Conservation (phyloP, 2,329 filamentous ascomycete species). For the Grosmannia clavigera region DNA sequence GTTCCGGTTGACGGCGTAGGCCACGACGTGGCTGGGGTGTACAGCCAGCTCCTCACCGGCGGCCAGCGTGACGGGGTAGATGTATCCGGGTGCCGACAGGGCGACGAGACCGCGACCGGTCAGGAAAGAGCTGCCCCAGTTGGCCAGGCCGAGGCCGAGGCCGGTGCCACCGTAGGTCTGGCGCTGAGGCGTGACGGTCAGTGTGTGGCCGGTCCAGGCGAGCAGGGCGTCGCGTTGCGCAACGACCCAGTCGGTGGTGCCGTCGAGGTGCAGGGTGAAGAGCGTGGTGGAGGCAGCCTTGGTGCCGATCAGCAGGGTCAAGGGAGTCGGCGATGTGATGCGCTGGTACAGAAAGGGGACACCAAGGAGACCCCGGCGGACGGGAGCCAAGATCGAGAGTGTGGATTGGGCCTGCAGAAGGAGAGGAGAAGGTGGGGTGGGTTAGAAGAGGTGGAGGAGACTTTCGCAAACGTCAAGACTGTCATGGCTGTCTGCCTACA, state of each 20-base stretch:
- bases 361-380: slow-evolving; percentile 66
- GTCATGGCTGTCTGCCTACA: slow-evolving; percentile 34
- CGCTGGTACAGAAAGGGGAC: slow-evolving; percentile 93
- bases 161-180: not conserved
- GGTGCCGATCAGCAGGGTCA: slow-evolving; percentile 79
- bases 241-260: slow-evolving; percentile 90
- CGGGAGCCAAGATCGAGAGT: slow-evolving; percentile 72
- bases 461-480: not conserved
- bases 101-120: slow-evolving; percentile 82
- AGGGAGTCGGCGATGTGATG: slow-evolving; percentile 74
- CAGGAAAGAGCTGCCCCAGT: slow-evolving; percentile 85
- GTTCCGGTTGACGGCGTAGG: slow-evolving; percentile 66
- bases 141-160: slow-evolving; percentile 55
- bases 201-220: slow-evolving; percentile 91
- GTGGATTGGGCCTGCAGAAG: slow-evolving; percentile 65
- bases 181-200: slow-evolving; percentile 63
- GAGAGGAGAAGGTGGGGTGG: not conserved
- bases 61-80: slow-evolving; percentile 72
- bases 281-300: slow-evolving; percentile 81
- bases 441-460: not conserved
- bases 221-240: slow-evolving; percentile 76
- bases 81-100: slow-evolving; percentile 73
- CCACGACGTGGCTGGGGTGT: slow-evolving; percentile 83
- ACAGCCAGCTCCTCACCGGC: slow-evolving; percentile 83
- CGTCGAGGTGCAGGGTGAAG: slow-evolving; percentile 78